Base-by-base conservation (phyloP, 352 stramenopile genomes). In the Halophytophthora batemanensis region DNA sequence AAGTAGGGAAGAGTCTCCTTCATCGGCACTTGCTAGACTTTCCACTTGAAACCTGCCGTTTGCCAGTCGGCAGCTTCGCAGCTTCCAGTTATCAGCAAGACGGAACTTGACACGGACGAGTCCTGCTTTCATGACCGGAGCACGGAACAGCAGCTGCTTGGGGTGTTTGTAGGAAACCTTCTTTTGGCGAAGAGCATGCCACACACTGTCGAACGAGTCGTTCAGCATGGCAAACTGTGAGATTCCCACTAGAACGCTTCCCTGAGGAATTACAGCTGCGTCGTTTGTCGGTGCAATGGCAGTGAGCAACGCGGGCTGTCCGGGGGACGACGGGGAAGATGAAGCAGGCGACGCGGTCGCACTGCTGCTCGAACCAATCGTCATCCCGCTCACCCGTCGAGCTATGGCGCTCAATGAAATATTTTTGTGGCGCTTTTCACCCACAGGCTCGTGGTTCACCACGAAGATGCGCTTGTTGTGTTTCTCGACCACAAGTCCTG, bases 171-270 rank as follows among this genome's bases (percentile, higher is more conserved):
- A 61, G 39, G 63, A 71, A 18, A 53, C 63, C 39, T 83, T 84
- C 49, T 83, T 79, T 45, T 85, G 71, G 1, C 69, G 66, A 19
- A 89, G 29, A 12, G 66, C 66, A 48, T 89, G 76, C 78, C 78
- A 89, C 52, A 89, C 81, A 11, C 64, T 86, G 45, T 89, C 71
- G 34, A 76, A 83, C 29, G 78, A 80, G 45, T 89, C 74, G 50
- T 85, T 66, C 29, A 65, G 50, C 59, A 89, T 87, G n/a, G 64
- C 76, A 25, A 76, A 76, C 37, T 89, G 69, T 14, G 64, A 64
- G 43, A 87, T 73, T 0, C 59, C 72, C 6, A 87, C 59, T 13
- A 89, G 45, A 1, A 84, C 74, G 23, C 78, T 89, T 11, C 75
- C 78, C 29, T 61, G 50, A 31, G 78, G 78, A 6, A 89, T 74